Evolutionary conservation across 495 filamentous ascomycete genomes (phyloP).

Genomic region (Podospora conica): DNA sequence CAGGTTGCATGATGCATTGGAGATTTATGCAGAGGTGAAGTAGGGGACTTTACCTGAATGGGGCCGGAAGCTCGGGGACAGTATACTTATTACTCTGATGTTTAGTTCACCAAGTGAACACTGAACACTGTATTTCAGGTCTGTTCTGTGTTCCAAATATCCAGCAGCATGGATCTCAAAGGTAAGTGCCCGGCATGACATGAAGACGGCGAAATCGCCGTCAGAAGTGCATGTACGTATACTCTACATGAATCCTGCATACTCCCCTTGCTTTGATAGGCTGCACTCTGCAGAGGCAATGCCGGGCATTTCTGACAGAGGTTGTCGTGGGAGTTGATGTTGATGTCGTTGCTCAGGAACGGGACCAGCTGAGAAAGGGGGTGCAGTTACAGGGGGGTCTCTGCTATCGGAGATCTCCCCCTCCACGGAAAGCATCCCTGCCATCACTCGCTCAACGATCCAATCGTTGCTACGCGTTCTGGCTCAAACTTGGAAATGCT

Average conservation of each 20-base stretch:
- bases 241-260: not conserved
- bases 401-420: not conserved
- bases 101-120: not conserved
- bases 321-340: not conserved
- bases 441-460: not conserved
- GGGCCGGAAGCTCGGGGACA: no score
- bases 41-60: not conserved
- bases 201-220: no score
- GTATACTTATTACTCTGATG: not conserved
- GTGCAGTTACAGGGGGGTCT: not conserved
- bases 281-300: not conserved
- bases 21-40: constrained; percentile 13
- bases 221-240: no score
- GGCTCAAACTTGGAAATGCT: not conserved
- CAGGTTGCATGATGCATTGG: constrained; percentile 41
- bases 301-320: not conserved
- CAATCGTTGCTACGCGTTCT: not conserved
- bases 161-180: no score
- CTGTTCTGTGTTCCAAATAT: no score
- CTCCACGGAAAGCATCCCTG: not conserved
- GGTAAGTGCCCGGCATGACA: no score
- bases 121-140: no score
- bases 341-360: not conserved
- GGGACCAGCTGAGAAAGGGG: not conserved
- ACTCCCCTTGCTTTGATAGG: not conserved